Conservation (phyloP, 352 stramenopile genomes). For the Aphanomyces cochlioides region DNA sequence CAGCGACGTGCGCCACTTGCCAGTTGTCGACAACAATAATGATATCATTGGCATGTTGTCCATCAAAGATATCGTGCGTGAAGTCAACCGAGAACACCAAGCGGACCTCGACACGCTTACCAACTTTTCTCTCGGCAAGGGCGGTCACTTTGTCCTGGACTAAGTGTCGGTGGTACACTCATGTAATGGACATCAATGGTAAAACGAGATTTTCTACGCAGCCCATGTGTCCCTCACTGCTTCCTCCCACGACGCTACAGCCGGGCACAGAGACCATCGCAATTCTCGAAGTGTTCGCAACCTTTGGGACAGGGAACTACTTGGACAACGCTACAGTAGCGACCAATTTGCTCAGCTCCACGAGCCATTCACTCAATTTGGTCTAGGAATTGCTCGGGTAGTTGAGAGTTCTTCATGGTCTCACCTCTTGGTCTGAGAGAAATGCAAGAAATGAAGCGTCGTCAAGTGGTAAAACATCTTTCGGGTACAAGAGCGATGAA, state of each 20-base stretch:
- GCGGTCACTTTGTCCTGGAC: conserved; percentile 80
- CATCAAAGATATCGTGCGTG: conserved; percentile 91
- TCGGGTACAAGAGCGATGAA: not conserved
- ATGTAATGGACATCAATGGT: too few species aligned
- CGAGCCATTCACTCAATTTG: too few species aligned
- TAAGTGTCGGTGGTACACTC: conserved; percentile 33
- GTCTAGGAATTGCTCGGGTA: too few species aligned
- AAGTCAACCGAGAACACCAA: conserved; percentile 77
- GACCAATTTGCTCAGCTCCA: too few species aligned
- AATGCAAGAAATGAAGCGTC: conserved; percentile 14
- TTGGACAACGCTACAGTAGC: too few species aligned
- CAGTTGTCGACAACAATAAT: conserved; percentile 88
- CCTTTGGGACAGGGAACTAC: too few species aligned
- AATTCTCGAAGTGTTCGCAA: too few species aligned
- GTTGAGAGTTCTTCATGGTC: too few species aligned
- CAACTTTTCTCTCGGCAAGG: conserved; percentile 67
- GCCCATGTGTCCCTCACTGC: too few species aligned
- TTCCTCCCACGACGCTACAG: too few species aligned
- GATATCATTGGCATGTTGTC: conserved; percentile 91
- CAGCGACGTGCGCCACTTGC: conserved; percentile 92
- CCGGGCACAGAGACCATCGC: too few species aligned
- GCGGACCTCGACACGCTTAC: conserved; percentile 77
- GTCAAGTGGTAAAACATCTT: conserved; percentile 24
- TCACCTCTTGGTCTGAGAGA: conserved; percentile 10
- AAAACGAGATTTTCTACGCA: too few species aligned